Conservation (phyloP, 768 basidiomycete genomes). For the Leccinum variicolor region DNA sequence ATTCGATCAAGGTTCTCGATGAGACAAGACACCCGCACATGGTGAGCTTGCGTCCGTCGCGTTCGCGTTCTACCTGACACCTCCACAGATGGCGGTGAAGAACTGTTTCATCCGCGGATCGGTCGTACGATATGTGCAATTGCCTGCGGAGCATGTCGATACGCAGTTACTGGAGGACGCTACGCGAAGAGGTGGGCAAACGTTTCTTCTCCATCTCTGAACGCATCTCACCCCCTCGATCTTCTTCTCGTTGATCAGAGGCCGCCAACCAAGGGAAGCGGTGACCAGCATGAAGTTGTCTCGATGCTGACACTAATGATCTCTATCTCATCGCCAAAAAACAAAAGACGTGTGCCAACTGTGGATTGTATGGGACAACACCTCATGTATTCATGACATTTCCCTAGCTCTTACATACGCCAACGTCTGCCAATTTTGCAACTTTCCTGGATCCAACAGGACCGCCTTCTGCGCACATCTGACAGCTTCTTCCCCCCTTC, state of each 20-base stretch:
- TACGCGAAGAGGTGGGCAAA: constrained; percentile 78
- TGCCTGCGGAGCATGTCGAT: constrained; percentile 91
- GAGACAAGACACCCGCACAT: constrained; percentile 96
- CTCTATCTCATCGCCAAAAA: neutral
- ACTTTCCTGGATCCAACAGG: constrained; percentile 48
- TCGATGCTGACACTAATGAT: neutral
- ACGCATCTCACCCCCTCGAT: constrained; percentile 1
- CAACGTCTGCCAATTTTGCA: constrained; percentile 55
- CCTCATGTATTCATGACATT: constrained; percentile 18
- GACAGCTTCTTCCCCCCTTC: constrained; percentile 32
- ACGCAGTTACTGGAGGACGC: constrained; percentile 95
- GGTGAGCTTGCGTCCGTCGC: constrained; percentile 47
- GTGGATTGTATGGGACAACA: neutral
- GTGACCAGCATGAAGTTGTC: constrained; percentile 12
- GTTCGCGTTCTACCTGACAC: neutral
- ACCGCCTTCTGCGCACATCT: constrained; percentile 59
- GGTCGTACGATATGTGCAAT: constrained; percentile 95
- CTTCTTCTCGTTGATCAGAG: constrained; percentile 26
- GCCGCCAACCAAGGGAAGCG: constrained; percentile 41
- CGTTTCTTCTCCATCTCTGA: neutral
- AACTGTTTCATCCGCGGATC: constrained; percentile 99
- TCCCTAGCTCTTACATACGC: constrained; percentile 46
- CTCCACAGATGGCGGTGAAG: constrained; percentile 88
- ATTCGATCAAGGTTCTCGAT: constrained; percentile 89
- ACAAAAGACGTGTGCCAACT: neutral